Conservation (phyloP, 805 yeast genomes). For the Pichia insulana region DNA sequence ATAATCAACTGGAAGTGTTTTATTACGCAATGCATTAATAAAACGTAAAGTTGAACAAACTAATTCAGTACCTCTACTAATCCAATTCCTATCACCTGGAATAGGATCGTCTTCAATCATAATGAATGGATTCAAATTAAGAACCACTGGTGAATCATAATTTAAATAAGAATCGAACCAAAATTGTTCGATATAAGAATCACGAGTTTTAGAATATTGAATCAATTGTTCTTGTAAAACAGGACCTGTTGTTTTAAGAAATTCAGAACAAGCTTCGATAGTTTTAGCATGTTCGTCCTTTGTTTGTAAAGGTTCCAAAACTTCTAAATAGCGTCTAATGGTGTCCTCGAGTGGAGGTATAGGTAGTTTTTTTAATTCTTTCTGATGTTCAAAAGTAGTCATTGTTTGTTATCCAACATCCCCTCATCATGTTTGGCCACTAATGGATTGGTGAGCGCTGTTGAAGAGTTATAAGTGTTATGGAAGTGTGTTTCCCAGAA, state of each 20-base stretch:
- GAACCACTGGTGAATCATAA: conserved; percentile 85
- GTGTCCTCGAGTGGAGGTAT: conserved; percentile 70
- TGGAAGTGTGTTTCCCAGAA: no score
- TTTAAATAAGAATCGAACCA: conserved; percentile 88
- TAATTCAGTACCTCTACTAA: conserved; percentile 72
- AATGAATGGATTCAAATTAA: conserved; percentile 85
- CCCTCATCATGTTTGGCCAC: no score
- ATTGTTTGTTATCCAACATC: conserved; percentile 3
- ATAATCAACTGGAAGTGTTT: conserved; percentile 64
- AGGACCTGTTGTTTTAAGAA: conserved; percentile 48
- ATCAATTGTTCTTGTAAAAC: conserved; percentile 55
- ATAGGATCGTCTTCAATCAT: conserved; percentile 89
- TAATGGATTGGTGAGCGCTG: no score
- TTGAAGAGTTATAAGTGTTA: no score
- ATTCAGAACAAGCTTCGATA: conserved; percentile 44
- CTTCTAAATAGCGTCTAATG: conserved; percentile 54
- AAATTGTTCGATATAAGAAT: conserved; percentile 85
- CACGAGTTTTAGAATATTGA: conserved; percentile 51
- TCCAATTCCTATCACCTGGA: conserved; percentile 51
- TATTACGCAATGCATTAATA: conserved; percentile 67
- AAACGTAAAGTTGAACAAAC: conserved; percentile 72
- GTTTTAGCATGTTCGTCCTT: conserved; percentile 61
- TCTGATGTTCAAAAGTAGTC: conserved; percentile 50
- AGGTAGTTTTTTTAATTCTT: conserved; percentile 56
- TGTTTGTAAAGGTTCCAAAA: conserved; percentile 74